Conservation (phyloP, 1,139 yeast genomes). For the Suhomyces wounanorum region DNA sequence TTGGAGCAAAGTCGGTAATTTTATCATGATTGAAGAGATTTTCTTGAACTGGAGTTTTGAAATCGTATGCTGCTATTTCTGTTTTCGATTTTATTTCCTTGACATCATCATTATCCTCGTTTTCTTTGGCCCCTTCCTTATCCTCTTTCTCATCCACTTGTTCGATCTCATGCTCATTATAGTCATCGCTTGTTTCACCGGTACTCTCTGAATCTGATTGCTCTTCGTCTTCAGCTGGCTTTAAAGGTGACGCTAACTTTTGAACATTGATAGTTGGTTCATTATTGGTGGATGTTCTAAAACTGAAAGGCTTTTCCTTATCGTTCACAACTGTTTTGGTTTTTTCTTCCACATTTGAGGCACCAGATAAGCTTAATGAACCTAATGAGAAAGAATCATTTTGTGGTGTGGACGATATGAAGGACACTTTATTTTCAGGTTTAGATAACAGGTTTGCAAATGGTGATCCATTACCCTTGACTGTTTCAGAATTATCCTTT, state of each 20-base stretch:
- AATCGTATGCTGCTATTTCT: background rate
- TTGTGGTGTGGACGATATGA: background rate
- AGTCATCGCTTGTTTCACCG: background rate
- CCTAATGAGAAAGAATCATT: background rate
- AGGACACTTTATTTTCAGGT: background rate
- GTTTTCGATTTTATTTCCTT: background rate
- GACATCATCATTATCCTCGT: background rate
- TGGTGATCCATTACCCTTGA: background rate
- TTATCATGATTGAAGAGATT: background rate
- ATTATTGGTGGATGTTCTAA: background rate
- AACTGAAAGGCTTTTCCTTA: background rate
- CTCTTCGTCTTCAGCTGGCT: background rate
- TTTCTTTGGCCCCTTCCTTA: background rate
- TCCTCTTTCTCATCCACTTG: background rate
- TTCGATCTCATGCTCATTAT: slow-evolving; percentile 1
- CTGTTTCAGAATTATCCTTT: background rate
- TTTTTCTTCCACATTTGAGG: background rate
- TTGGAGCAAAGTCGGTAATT: background rate
- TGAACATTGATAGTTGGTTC: background rate
- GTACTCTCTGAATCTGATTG: background rate
- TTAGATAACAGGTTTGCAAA: background rate
- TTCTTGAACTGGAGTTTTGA: background rate
- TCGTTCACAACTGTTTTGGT: background rate
- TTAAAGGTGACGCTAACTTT: background rate
- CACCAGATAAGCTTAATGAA: background rate